Evolutionary conservation across 345 rosid genomes (phyloP), one percentile per base, ranked within the genome.

Genomic region (Angophora floribunda): DNA sequence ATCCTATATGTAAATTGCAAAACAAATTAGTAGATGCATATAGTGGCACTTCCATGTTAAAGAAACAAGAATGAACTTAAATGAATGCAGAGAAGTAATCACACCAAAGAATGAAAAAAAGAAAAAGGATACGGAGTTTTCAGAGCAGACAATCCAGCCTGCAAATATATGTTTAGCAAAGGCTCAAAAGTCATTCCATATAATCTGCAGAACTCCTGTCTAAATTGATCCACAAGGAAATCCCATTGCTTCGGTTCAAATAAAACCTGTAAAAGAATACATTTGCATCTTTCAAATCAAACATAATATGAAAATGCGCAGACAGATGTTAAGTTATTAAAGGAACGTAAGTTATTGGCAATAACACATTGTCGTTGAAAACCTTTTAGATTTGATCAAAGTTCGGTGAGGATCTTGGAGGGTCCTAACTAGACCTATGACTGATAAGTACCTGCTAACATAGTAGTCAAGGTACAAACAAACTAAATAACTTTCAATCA

Each of bases 111-210:
- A 57, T 16, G 30, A 19, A 85, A 51, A n/a, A 52, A 19, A 12
- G 24, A 89, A 88, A 21, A 86, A 63, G 97, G 95, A 95, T 98
- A 97, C 99, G 97, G 96, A 87, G 99, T 96, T 93, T 98, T 98
- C 90, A 98, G 89, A 9, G 99, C 97, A 88, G 98, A 98, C 91
- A 98, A 92, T 91, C 99, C 99, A 87, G 99, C 99, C 92, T 98
- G 99, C 86, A 98, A 91, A 91, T 94, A 98, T 85, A 98, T 98
- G 92, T 95, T 97, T 90, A 98, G 91, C 90, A 98, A 90, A 30
- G 99, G 99, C 92, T 97, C 99, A 85, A 93, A 88, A 30, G 99
- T 94, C 99, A 98, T 98, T 94, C 99, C 99, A 92, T 97, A 96
- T 87, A 98, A 90, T 94, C 91, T 94, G 95, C 95, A 97, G 93